phyloP scores from a whole-genome alignment of 2,329 filamentous ascomycete genomes.

The Cercospora sp. region DNA sequence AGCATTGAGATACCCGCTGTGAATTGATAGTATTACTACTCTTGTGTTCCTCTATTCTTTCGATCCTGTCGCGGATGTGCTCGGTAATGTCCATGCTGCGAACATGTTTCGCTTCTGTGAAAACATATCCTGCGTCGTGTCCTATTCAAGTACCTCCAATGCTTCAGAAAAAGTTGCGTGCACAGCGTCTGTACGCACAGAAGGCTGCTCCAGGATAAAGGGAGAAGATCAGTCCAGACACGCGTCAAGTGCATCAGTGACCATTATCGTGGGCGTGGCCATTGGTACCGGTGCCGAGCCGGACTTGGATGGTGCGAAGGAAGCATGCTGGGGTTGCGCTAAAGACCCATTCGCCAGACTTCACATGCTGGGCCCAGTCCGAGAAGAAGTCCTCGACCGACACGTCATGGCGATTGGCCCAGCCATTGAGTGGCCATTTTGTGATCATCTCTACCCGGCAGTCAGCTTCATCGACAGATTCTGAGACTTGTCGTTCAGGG shows the following conservation, averaged over 20 bases:
- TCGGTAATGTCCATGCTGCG: background rate
- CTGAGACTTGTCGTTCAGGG: background rate
- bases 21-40: background rate
- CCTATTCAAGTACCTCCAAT: background rate
- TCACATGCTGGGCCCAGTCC: background rate
- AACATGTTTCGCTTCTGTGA: background rate
- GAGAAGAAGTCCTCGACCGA: background rate
- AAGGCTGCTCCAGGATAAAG: background rate
- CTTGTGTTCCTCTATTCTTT: background rate
- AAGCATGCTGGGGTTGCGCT: background rate
- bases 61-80: background rate
- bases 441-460: background rate
- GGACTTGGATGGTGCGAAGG: background rate
- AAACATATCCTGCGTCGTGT: background rate
- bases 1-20: background rate
- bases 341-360: background rate
- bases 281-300: background rate
- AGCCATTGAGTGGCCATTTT: background rate
- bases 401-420: background rate
- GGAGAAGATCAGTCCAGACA: background rate
- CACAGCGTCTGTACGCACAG: background rate
- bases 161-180: background rate
- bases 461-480: background rate
- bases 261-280: background rate
- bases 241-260: background rate